Conservation (phyloP, 306 rosid species). For the Clitoria ternatea region DNA sequence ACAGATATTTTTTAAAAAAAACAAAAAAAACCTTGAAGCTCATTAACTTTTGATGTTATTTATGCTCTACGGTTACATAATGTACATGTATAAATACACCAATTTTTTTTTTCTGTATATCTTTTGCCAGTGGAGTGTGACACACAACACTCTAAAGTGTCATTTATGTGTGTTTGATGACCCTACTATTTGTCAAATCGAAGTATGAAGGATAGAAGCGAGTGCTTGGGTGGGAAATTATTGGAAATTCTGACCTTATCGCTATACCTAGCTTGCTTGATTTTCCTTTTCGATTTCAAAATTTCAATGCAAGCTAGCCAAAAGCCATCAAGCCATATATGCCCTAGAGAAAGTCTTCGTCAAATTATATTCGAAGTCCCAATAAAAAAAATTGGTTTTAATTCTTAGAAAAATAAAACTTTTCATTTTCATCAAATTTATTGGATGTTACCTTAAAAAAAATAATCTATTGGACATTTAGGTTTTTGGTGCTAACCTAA, state of each 20-base stretch:
- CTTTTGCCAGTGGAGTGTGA: background rate
- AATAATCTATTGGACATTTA: too few species aligned
- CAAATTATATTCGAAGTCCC: too few species aligned
- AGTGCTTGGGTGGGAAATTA: background rate
- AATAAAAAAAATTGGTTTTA: too few species aligned
- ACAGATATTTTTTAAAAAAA: too few species aligned
- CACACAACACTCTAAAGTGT: background rate
- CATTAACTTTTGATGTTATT: too few species aligned
- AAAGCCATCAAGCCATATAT: background rate
- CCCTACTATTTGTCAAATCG: conserved; percentile 14
- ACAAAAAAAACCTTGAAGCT: too few species aligned
- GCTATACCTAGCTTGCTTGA: background rate
- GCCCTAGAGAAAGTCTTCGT: too few species aligned
- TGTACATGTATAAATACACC: background rate
- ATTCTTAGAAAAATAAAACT: too few species aligned
- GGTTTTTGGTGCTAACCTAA: too few species aligned
- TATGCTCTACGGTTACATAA: background rate
- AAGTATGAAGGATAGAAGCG: background rate
- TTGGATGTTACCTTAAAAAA: too few species aligned
- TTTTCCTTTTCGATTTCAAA: background rate
- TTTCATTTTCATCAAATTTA: too few species aligned
- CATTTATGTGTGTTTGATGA: background rate
- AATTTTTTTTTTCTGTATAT: background rate
- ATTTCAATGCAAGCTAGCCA: background rate
- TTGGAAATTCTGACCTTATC: background rate